Evolutionary conservation across 306 rosid species (phyloP).

Genomic region (Sicyos baderoa): DNA sequence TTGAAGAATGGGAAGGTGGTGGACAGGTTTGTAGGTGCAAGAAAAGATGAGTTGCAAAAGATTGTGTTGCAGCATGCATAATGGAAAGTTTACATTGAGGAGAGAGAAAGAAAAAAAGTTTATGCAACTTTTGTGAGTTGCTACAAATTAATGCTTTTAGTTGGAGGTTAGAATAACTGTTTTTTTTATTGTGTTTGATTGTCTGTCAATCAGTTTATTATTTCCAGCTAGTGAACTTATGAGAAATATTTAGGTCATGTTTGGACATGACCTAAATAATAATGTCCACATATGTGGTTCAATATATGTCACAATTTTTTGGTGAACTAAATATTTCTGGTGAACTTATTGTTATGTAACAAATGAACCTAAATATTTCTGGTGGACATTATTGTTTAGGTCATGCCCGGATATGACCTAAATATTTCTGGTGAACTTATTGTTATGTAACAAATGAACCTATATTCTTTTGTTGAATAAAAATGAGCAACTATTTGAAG

Average conservation of each 20-base stretch:
- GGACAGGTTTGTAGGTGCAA: slow-evolving; percentile 64
- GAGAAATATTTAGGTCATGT: no score
- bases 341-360: no score
- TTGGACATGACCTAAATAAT: no score
- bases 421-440: no score
- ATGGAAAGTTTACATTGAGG: background rate
- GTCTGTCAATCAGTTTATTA: background rate
- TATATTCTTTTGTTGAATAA: slow-evolving; percentile 5
- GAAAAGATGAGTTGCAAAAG: slow-evolving; percentile 36
- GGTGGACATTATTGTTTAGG: no score
- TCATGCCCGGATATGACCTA: no score
- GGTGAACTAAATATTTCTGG: no score
- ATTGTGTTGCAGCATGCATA: slow-evolving; percentile 34
- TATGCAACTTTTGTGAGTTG: background rate
- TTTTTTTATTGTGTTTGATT: background rate
- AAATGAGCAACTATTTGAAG: background rate
- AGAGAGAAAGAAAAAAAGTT: background rate
- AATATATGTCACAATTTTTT: no score
- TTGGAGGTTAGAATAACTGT: no score
- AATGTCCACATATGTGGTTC: no score
- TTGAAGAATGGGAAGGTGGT: slow-evolving; percentile 62
- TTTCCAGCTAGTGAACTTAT: background rate
- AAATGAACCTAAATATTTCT: no score
- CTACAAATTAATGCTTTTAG: no score
- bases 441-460: slow-evolving; percentile 11